A percentile compares a stretch with the other conserved stretches of the same genome.
phyloP scores from a whole-genome alignment of 768 basidiomycete genomes.

The Lanmaoa pseudosensibilis region DNA sequence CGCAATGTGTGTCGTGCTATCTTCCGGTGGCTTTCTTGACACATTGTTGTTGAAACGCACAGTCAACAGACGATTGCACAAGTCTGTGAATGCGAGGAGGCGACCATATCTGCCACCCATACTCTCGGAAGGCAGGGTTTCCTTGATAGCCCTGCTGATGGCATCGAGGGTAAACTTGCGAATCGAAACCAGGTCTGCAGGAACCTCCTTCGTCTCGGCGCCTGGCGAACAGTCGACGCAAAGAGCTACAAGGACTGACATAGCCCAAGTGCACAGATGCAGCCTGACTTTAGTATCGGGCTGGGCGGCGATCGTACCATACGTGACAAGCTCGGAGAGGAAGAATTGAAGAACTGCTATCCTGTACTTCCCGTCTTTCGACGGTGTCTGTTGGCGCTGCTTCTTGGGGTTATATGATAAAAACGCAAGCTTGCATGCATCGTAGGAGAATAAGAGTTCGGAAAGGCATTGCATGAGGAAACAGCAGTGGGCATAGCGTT shows the following conservation, averaged over 20 bases:
- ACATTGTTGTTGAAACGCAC: slow-evolving; percentile 63
- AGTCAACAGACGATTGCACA: slow-evolving; percentile 85
- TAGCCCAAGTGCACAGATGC: slow-evolving; percentile 79
- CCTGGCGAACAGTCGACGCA: slow-evolving; percentile 78
- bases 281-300: slow-evolving; percentile 55
- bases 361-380: slow-evolving; percentile 71
- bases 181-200: slow-evolving; percentile 80
- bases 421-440: slow-evolving; percentile 86
- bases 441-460: slow-evolving; percentile 91
- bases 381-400: slow-evolving; percentile 49
- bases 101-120: slow-evolving; percentile 84
- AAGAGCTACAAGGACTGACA: slow-evolving; percentile 89
- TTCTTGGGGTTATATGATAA: slow-evolving; percentile 73
- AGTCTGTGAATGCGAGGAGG: slow-evolving; percentile 79
- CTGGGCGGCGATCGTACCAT: slow-evolving; percentile 67
- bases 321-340: slow-evolving; percentile 79
- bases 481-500: slow-evolving; percentile 56
- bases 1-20: slow-evolving; percentile 86
- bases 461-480: slow-evolving; percentile 92
- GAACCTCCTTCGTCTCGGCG: slow-evolving; percentile 72
- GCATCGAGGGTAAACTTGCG: slow-evolving; percentile 91
- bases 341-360: slow-evolving; percentile 75
- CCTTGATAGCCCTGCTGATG: slow-evolving; percentile 83
- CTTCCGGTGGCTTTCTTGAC: slow-evolving; percentile 55
- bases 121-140: slow-evolving; percentile 56